phyloP scores from a whole-genome alignment of 345 rosid genomes.

The Fremontodendron californicum region DNA sequence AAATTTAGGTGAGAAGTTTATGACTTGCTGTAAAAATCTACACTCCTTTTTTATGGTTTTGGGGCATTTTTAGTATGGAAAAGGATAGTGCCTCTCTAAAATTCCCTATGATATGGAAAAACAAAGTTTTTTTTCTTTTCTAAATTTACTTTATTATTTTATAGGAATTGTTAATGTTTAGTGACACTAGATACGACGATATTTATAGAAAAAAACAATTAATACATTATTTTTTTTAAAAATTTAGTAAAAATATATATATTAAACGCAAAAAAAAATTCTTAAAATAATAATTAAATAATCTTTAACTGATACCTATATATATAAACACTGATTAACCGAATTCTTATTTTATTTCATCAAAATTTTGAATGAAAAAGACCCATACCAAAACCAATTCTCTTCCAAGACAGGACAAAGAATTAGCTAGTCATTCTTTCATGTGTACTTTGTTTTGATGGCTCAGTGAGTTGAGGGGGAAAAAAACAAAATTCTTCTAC shows the following conservation, averaged over 20 bases:
- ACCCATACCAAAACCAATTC: slow-evolving; percentile 37
- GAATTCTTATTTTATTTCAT: background rate
- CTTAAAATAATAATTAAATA: background rate
- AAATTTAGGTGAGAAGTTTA: slow-evolving; percentile 21
- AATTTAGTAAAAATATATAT: background rate
- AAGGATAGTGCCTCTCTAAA: background rate
- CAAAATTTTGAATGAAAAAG: slow-evolving; percentile 25
- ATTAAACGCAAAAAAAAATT: background rate
- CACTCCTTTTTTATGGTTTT: background rate
- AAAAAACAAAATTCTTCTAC: slow-evolving; percentile 21
- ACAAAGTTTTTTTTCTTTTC: background rate
- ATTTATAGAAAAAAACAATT: no score
- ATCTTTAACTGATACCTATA: no score
- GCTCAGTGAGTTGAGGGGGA: slow-evolving; percentile 17
- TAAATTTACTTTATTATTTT: background rate
- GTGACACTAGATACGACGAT: no score
- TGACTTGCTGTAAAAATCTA: slow-evolving; percentile 4
- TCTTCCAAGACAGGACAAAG: slow-evolving; percentile 28
- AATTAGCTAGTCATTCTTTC: slow-evolving; percentile 22
- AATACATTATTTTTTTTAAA: background rate
- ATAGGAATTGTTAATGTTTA: no score
- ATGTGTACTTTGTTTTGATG: slow-evolving; percentile 25
- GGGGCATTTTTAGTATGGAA: slow-evolving; percentile 7
- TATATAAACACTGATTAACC: no score
- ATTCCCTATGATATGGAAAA: background rate